Base-by-base conservation (phyloP, 805 yeast genomes). In the Lipomyces yamadae region DNA sequence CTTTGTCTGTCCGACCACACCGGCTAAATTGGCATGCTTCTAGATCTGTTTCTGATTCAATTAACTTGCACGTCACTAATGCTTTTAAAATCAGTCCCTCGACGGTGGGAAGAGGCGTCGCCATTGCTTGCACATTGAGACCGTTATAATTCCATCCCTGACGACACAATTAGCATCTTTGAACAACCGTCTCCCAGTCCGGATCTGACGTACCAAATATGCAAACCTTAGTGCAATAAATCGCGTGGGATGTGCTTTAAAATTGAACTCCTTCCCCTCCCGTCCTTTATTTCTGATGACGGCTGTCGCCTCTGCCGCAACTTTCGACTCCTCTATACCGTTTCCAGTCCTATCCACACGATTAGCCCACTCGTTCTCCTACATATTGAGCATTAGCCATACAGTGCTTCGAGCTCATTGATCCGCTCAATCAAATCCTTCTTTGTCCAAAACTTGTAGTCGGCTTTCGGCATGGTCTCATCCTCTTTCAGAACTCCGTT, bases 131-230 rank as follows among this genome's bases (percentile, higher is more conserved):
- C 58, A 85, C 80, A 0, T 96, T 97, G 32, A 95, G 80, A 0
- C 99, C 99, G 75, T 89, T 92, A 77, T 95, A 95, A 74, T 89
- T 85, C 98, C 98, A 94, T 0, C 99, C 99, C 59, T 78, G 68
- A 3, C 10, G 48, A 8, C n/a, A 7, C 18, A 7, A 13, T 42
- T 42, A 42, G 48, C 48, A n/a, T 15, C 15, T 5, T 10, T 42
- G 18, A n/a, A 24, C 48, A 42, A 24, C 48, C n/a, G n/a, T 1
- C 30, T 8, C 8, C n/a, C 48, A 5, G 24, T 24, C 24, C 24
- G 24, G 48, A 42, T 15, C 24, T 42, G 24, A 42, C 48, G 15
- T 56, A 66, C 69, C 48, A 91, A 74, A 76, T 95, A 95, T 0
- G 97, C 89, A 78, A 95, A 95, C 68, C 85, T 81, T 37, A 95